These are phyloP conservation scores for Leccinum fuscescens DNA, from an alignment of 1,284 basidiomycete genomes.

Conservation along the genomic window DNA sequence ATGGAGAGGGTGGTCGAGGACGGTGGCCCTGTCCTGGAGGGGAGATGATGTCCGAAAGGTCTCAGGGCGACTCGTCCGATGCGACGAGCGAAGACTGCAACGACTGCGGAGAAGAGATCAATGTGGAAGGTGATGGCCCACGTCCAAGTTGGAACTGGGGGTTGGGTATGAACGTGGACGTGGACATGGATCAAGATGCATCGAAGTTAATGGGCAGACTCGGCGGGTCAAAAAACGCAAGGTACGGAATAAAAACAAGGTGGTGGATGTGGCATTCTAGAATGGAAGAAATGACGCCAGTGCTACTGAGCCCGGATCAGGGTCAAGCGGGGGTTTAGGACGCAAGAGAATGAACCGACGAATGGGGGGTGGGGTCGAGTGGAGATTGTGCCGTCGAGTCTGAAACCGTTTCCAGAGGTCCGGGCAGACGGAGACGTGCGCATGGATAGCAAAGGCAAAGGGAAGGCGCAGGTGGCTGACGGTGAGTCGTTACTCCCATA, in stretches of 20 bases:
- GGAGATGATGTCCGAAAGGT: constrained; percentile 32
- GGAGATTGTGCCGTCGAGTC: constrained; percentile 45
- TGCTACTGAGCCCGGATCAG: background rate
- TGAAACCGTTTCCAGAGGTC: constrained; percentile 17
- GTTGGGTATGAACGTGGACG: constrained; percentile 29
- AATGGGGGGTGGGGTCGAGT: constrained; percentile 63
- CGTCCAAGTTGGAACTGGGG: constrained; percentile 13
- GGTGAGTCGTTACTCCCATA: constrained; percentile 23
- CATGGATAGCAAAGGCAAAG: constrained; percentile 23
- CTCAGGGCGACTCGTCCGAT: constrained; percentile 25
- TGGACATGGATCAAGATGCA: constrained; percentile 26
- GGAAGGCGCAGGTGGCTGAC: constrained; percentile 16
- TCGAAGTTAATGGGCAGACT: constrained; percentile 5
- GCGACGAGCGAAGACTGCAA: constrained; percentile 19
- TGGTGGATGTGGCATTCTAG: constrained; percentile 1
- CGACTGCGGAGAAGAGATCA: constrained; percentile 18
- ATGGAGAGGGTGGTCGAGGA: constrained; percentile 64
- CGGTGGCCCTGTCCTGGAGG: constrained; percentile 33
- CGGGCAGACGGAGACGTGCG: constrained; percentile 7
- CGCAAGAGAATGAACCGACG: constrained; percentile 49
- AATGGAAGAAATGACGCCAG: constrained; percentile 4
- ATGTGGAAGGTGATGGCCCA: constrained; percentile 28
- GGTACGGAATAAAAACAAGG: constrained; percentile 17
- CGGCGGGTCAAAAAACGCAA: constrained; percentile 23
- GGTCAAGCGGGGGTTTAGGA: constrained; percentile 61